Evolutionary conservation across 345 rosid genomes (phyloP).

Genomic region (Hibiscus syriacus): DNA sequence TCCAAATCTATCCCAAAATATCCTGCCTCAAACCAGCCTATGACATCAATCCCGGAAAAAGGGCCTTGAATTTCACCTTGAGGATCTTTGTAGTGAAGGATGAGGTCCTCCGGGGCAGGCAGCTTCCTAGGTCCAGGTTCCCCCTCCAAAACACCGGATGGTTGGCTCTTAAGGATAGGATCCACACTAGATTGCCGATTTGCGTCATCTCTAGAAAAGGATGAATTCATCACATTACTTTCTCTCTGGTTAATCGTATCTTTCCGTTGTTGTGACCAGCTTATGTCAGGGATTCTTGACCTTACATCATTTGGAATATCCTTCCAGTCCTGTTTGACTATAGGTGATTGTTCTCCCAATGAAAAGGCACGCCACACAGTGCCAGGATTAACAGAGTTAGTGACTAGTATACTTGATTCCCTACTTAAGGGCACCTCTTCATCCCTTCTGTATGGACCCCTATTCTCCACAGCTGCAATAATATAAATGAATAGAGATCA

Average conservation of each 20-base stretch:
- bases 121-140: slow-evolving; percentile 65
- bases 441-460: slow-evolving; percentile 31
- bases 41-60: slow-evolving; percentile 74
- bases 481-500: slow-evolving; percentile 8
- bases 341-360: slow-evolving; percentile 36
- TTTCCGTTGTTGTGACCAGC: slow-evolving; percentile 46
- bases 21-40: slow-evolving; percentile 98
- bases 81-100: slow-evolving; percentile 82
- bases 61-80: slow-evolving; percentile 96
- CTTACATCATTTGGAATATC: slow-evolving; percentile 40
- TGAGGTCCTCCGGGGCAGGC: slow-evolving; percentile 63
- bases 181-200: slow-evolving; percentile 61
- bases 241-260: slow-evolving; percentile 39
- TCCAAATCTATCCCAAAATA: slow-evolving; percentile 90
- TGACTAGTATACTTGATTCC: slow-evolving; percentile 39
- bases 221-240: slow-evolving; percentile 30
- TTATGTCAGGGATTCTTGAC: slow-evolving; percentile 36
- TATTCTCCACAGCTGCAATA: slow-evolving; percentile 54
- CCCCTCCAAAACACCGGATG: slow-evolving; percentile 51
- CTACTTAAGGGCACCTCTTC: slow-evolving; percentile 37
- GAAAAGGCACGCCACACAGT: slow-evolving; percentile 52
- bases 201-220: slow-evolving; percentile 45
- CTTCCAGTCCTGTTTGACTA: slow-evolving; percentile 35
- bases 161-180: slow-evolving; percentile 48
- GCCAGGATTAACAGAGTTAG: slow-evolving; percentile 30